These are phyloP conservation scores for Dothideomycetes sp. DNA, from an alignment of 2,329 filamentous ascomycete species.

Conservation along the genomic window DNA sequence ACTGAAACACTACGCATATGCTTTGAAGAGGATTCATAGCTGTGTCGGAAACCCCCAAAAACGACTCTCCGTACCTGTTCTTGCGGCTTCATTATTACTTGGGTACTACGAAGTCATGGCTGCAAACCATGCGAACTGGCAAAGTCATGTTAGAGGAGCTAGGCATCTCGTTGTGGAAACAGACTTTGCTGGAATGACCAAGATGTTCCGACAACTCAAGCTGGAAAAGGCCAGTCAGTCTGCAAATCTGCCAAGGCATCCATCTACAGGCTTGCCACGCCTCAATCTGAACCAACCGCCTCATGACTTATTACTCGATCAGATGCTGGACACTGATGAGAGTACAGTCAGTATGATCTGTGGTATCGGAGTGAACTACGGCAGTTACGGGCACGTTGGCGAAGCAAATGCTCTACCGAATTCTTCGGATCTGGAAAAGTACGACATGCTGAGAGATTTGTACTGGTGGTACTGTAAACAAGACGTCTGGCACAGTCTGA, in stretches of 20 bases:
- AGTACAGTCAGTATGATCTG: slow-evolving; percentile 49
- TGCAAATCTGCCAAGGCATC: slow-evolving; percentile 1
- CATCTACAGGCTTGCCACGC: slow-evolving; percentile 4
- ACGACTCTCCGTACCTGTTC: slow-evolving; percentile 65
- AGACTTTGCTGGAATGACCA: slow-evolving; percentile 64
- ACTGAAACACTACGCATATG: slow-evolving; percentile 83
- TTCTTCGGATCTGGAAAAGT: slow-evolving; percentile 60
- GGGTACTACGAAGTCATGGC: slow-evolving; percentile 93
- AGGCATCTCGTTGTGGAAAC: slow-evolving; percentile 75
- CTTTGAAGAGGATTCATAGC: slow-evolving; percentile 66
- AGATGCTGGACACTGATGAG: slow-evolving; percentile 43
- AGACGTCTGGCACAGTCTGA: slow-evolving; percentile 81
- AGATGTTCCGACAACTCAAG: slow-evolving; percentile 59
- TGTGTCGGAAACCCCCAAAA: slow-evolving; percentile 61
- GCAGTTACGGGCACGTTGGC: slow-evolving; percentile 44
- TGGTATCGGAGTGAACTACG: slow-evolving; percentile 50
- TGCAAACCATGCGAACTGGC: slow-evolving; percentile 93
- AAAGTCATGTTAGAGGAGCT: slow-evolving; percentile 78
- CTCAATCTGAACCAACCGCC: slow-evolving; percentile 1
- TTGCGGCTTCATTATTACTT: slow-evolving; percentile 80
- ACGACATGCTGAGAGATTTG: slow-evolving; percentile 72
- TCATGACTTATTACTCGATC: slow-evolving; percentile 24
- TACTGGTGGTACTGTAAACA: slow-evolving; percentile 97
- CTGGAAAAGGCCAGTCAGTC: slow-evolving; percentile 32
- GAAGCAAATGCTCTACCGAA: slow-evolving; percentile 19